A percentile compares a stretch with the other conserved stretches of the same genome.
phyloP scores from a whole-genome alignment of 2,329 filamentous ascomycete genomes.

The Venturia effusa region DNA sequence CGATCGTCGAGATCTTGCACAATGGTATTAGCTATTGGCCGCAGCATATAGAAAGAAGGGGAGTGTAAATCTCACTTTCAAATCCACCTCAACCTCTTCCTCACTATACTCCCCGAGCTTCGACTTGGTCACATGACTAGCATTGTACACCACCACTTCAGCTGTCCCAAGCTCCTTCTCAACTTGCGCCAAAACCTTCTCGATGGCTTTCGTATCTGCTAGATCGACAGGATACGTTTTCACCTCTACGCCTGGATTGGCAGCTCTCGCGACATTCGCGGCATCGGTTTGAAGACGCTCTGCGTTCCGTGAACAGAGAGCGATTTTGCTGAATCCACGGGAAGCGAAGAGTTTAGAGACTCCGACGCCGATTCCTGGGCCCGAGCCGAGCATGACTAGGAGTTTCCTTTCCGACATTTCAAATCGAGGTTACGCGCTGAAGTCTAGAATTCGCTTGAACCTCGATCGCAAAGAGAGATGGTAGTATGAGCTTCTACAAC shows the following conservation, averaged over 20 bases:
- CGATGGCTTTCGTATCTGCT: neutral
- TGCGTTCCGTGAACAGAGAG: conserved; percentile 17
- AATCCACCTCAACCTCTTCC: conserved; percentile 38
- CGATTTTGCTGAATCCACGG: conserved; percentile 17
- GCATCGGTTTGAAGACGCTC: conserved; percentile 17
- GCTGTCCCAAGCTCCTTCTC: conserved; percentile 13
- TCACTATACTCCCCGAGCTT: conserved; percentile 5
- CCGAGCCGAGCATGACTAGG: conserved; percentile 19
- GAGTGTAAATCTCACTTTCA: conserved; percentile 39
- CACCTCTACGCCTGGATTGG: neutral
- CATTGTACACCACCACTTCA: conserved; percentile 13
- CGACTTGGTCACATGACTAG: conserved; percentile 4
- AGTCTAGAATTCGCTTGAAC: neutral
- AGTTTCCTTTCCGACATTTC: neutral
- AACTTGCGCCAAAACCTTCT: neutral
- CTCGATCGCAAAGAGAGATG: too few species aligned
- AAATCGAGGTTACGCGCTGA: neutral
- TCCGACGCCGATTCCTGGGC: conserved; percentile 21
- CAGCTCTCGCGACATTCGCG: conserved; percentile 1
- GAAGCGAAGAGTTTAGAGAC: conserved; percentile 19
- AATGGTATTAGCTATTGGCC: neutral
- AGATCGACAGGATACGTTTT: conserved; percentile 12
- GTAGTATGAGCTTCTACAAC: neutral
- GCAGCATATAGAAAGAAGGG: too few species aligned
- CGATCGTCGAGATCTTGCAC: conserved; percentile 34